Conservation (phyloP, 2,329 filamentous ascomycete genomes). For the Canariomyces notabilis region DNA sequence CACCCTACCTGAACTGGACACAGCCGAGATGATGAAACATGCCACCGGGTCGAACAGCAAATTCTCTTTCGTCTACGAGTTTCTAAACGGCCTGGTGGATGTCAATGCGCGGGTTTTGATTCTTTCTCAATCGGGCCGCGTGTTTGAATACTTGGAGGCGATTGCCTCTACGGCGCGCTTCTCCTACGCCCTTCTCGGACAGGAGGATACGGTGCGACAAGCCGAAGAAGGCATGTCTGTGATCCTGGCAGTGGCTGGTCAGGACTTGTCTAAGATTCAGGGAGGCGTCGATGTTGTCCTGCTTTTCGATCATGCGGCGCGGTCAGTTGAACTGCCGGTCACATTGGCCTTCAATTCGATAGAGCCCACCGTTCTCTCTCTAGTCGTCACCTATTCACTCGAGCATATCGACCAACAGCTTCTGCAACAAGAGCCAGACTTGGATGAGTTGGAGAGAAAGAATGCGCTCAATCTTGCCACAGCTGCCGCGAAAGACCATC, state of each 20-base stretch:
- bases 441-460: slow-evolving; percentile 43
- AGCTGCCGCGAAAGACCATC: slow-evolving; percentile 33
- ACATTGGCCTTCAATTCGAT: slow-evolving; percentile 21
- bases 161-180: slow-evolving; percentile 40
- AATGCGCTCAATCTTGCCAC: slow-evolving; percentile 36
- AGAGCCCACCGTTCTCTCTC: slow-evolving; percentile 41
- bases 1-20: slow-evolving; percentile 39
- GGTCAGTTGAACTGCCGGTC: slow-evolving; percentile 32
- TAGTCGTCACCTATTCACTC: slow-evolving; percentile 48
- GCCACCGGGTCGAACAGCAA: slow-evolving; percentile 54
- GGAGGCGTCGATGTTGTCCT: slow-evolving; percentile 47
- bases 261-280: slow-evolving; percentile 34
- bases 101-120: slow-evolving; percentile 47
- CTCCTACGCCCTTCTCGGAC: slow-evolving; percentile 28
- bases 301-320: slow-evolving; percentile 49
- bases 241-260: slow-evolving; percentile 38
- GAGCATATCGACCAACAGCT: slow-evolving; percentile 51
- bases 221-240: slow-evolving; percentile 30
- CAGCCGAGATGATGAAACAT: slow-evolving; percentile 46
- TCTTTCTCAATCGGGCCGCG: slow-evolving; percentile 44
- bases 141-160: slow-evolving; percentile 48
- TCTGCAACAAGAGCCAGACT: slow-evolving; percentile 34
- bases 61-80: slow-evolving; percentile 53
- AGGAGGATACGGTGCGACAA: slow-evolving; percentile 11
- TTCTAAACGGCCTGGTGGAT: slow-evolving; percentile 43